Evolutionary conservation across 345 rosid genomes (phyloP), one percentile per base, ranked within the genome.

Genomic region (Salix viminalis): DNA sequence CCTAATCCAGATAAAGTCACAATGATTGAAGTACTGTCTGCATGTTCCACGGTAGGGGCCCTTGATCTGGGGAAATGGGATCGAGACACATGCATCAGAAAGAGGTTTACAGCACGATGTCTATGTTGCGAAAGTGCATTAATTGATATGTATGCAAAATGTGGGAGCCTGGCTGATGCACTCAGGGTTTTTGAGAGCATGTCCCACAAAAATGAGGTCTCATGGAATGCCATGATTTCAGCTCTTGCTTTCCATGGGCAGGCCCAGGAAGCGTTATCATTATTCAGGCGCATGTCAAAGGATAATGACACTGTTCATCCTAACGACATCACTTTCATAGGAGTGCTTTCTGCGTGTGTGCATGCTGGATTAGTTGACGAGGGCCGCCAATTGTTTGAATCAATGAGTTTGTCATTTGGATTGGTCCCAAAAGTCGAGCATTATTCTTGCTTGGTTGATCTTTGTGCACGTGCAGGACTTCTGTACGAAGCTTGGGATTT

Each of bases 361-460:
- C 44, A 41, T 41, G 44, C 3, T 2, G 44, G 44, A 9, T 41
- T 41, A 9, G 44, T 41, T 41, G 44, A 41, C 11, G 44, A 41
- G 44, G 44, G 12, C 44, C 44, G 44, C 44, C 44, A 41, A 41
- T 41, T 41, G 44, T 41, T 41, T 41, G 44, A 86, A 71, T 66
- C 87, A 84, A 94, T 92, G 97, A 86, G 75, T 65, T 77, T 76
- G 1, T 70, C 79, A 37, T 94, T 84, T 80, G 97, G 98, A 65
- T 81, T 94, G 83, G 88, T 83, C 21, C 98, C 97, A 7, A 91
- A 85, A 79, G 84, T 91, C 50, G 97, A 92, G 89, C 98, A 94
- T 81, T 90, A 85, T 85, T 88, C 98, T 82, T 92, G 92, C 88
- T 87, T 92, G 85, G 89, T 92, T 70, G 98, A 94, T 82, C 97